Percentiles rank a stretch among this genome's conserved stretches.
These are phyloP conservation scores for Boletus rubropictus DNA, from an alignment of 768 basidiomycete genomes.

Conservation along the genomic window DNA sequence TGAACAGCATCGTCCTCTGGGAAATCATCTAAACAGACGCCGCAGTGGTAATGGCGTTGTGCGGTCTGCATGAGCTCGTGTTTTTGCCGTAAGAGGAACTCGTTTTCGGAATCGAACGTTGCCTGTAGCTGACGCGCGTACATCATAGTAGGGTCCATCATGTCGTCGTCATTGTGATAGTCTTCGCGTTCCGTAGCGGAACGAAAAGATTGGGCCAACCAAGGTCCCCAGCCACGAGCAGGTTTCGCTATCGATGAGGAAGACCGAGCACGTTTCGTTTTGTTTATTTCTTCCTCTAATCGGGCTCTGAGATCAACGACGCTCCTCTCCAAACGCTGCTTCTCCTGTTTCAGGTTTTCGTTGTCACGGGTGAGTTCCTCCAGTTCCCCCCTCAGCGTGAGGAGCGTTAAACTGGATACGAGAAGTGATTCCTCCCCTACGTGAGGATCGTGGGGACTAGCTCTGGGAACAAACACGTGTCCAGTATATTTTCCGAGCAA, in stretches of 20 bases:
- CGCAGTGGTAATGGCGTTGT: slow-evolving; percentile 45
- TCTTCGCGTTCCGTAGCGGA: not conserved
- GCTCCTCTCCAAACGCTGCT: slow-evolving; percentile 26
- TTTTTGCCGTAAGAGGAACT: slow-evolving; percentile 30
- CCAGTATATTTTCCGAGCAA: slow-evolving; percentile 50
- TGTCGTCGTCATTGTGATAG: not conserved
- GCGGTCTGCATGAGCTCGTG: slow-evolving; percentile 23
- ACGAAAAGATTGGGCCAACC: not conserved
- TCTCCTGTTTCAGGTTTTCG: slow-evolving; percentile 15
- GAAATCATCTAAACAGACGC: slow-evolving; percentile 49
- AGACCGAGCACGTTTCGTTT: not conserved
- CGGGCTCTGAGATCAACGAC: slow-evolving; percentile 8
- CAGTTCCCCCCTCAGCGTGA: slow-evolving; percentile 38
- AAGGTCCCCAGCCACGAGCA: not conserved
- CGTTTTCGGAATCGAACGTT: slow-evolving; percentile 39
- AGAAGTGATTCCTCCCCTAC: slow-evolving; percentile 33
- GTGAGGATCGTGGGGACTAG: slow-evolving; percentile 10
- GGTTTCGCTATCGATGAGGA: not conserved
- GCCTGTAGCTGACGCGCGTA: slow-evolving; percentile 33
- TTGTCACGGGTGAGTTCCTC: slow-evolving; percentile 34
- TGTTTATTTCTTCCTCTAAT: slow-evolving; percentile 12
- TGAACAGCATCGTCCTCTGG: slow-evolving; percentile 39
- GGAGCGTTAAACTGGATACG: slow-evolving; percentile 44
- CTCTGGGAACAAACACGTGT: slow-evolving; percentile 44
- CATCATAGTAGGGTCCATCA: slow-evolving; percentile 11